phyloP scores from a whole-genome alignment of 768 basidiomycete species.

The Leccinum broughii region DNA sequence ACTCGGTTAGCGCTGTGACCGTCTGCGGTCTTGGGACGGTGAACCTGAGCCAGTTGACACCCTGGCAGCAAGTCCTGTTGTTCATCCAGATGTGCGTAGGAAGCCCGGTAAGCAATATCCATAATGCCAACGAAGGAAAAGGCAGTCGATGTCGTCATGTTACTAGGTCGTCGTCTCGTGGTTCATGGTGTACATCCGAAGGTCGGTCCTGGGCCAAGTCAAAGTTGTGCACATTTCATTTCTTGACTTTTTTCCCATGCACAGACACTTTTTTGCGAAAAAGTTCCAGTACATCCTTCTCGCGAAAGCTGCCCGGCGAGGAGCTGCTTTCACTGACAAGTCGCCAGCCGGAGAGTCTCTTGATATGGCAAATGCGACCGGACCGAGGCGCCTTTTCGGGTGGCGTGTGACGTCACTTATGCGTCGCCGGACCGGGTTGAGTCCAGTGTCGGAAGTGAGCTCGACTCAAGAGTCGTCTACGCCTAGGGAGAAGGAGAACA shows the following conservation, averaged over 20 bases:
- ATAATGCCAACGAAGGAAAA: no score
- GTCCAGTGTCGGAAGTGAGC: conserved; percentile 27
- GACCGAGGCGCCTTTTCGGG: conserved; percentile 20
- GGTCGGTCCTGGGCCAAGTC: conserved; percentile 38
- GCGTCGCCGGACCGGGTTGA: conserved; percentile 29
- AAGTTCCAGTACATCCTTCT: conserved; percentile 62
- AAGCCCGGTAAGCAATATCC: conserved; percentile 57
- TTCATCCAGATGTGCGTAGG: conserved; percentile 81
- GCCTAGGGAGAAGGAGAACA: conserved; percentile 15
- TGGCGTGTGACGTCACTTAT: conserved; percentile 35
- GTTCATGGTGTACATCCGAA: conserved; percentile 78
- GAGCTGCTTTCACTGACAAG: conserved; percentile 12
- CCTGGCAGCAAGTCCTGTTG: conserved; percentile 67
- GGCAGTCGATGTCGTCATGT: neutral
- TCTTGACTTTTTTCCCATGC: neutral
- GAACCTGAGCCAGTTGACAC: conserved; percentile 66
- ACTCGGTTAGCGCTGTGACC: conserved; percentile 74
- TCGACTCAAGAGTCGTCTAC: conserved; percentile 15
- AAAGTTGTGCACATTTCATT: neutral
- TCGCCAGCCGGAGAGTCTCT: conserved; percentile 23
- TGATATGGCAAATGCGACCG: conserved; percentile 20
- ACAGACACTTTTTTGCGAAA: conserved; percentile 58
- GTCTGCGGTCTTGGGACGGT: conserved; percentile 76
- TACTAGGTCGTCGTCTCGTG: conserved; percentile 75
- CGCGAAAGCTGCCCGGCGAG: conserved; percentile 37